These are phyloP conservation scores for Trametes versicolor DNA, from an alignment of 1,284 basidiomycete genomes.

Conservation along the genomic window DNA sequence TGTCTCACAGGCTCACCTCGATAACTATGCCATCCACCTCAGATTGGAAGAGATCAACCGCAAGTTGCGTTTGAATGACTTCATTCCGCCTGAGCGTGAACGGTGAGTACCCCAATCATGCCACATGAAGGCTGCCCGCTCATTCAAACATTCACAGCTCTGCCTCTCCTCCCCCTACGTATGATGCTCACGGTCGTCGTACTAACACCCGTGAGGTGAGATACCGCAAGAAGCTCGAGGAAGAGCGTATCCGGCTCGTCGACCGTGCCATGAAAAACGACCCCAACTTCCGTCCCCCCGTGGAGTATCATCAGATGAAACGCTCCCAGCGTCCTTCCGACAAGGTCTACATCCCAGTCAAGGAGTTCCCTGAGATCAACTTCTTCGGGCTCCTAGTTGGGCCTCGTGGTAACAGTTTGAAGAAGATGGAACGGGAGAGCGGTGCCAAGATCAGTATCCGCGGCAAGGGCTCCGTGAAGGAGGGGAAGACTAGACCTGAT, in stretches of 20 bases:
- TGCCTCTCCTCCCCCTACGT: slow-evolving; percentile 96
- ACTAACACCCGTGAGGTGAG: slow-evolving; percentile 99
- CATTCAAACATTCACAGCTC: slow-evolving; percentile 64
- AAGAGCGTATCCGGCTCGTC: slow-evolving; percentile 93
- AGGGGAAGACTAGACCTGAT: slow-evolving; percentile 95
- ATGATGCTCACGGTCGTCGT: slow-evolving; percentile 95
- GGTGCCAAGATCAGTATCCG: slow-evolving; percentile 99
- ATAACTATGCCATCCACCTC: slow-evolving; percentile 95
- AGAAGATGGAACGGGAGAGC: slow-evolving; percentile 98
- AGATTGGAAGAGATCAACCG: slow-evolving; percentile 97
- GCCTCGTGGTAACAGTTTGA: slow-evolving; percentile 97
- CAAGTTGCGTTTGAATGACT: slow-evolving; percentile 93
- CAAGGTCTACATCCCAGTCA: slow-evolving; percentile 99
- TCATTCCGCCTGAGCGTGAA: slow-evolving; percentile 95
- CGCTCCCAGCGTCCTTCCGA: slow-evolving; percentile 92
- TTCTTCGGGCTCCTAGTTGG: slow-evolving; percentile 99
- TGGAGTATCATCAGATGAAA: slow-evolving; percentile 95
- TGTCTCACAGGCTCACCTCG: slow-evolving; percentile 91
- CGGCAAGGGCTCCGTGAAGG: slow-evolving; percentile 98
- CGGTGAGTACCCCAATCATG: slow-evolving; percentile 57
- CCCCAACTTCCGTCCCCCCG: slow-evolving; percentile 95
- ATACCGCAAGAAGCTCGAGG: slow-evolving; percentile 97
- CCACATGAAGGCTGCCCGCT: slow-evolving; percentile 2
- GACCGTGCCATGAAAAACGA: slow-evolving; percentile 98
- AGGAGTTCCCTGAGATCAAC: slow-evolving; percentile 99